Evolutionary conservation across 257 asterid genomes (phyloP).

Genomic region (Agastache rugosa): DNA sequence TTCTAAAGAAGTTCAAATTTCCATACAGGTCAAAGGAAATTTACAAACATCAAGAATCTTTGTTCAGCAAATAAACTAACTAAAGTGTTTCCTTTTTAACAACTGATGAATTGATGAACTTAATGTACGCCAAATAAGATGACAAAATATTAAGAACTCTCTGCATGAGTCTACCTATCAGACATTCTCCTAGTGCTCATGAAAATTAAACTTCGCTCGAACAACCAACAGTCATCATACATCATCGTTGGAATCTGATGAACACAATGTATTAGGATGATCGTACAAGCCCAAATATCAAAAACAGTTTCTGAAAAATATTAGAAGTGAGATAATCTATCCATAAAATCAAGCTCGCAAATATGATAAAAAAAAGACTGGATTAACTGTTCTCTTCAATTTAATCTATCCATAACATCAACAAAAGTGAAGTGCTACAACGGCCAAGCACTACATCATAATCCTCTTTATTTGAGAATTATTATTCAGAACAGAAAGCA

Average conservation of each 20-base stretch:
- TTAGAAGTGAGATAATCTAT: slow-evolving; percentile 7
- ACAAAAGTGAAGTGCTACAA: slow-evolving; percentile 31
- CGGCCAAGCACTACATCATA: slow-evolving; percentile 28
- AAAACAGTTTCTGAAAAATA: slow-evolving; percentile 32
- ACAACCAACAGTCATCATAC: slow-evolving; percentile 72
- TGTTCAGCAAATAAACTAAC: slow-evolving; percentile 28
- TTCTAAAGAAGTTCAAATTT: background rate
- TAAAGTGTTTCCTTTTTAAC: slow-evolving; percentile 14
- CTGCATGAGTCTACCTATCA: slow-evolving; percentile 47
- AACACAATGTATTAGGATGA: slow-evolving; percentile 69
- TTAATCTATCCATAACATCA: too few relatives aligned
- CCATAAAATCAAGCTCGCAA: slow-evolving; percentile 24
- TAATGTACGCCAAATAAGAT: slow-evolving; percentile 31
- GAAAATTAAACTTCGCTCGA: slow-evolving; percentile 52
- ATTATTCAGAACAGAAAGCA: slow-evolving; percentile 1
- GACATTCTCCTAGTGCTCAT: slow-evolving; percentile 54
- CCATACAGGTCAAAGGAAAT: slow-evolving; percentile 3
- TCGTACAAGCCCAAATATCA: slow-evolving; percentile 40
- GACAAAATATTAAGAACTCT: slow-evolving; percentile 27
- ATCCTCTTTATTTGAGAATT: slow-evolving; percentile 9
- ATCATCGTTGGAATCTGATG: slow-evolving; percentile 81
- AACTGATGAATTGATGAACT: slow-evolving; percentile 24
- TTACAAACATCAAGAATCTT: slow-evolving; percentile 29
- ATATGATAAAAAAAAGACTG: slow-evolving; percentile 19
- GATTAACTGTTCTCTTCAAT: slow-evolving; percentile 24